These are phyloP conservation scores for Chlorella vulgaris DNA, from an alignment of 139 green algal species.

Conservation along the genomic window DNA sequence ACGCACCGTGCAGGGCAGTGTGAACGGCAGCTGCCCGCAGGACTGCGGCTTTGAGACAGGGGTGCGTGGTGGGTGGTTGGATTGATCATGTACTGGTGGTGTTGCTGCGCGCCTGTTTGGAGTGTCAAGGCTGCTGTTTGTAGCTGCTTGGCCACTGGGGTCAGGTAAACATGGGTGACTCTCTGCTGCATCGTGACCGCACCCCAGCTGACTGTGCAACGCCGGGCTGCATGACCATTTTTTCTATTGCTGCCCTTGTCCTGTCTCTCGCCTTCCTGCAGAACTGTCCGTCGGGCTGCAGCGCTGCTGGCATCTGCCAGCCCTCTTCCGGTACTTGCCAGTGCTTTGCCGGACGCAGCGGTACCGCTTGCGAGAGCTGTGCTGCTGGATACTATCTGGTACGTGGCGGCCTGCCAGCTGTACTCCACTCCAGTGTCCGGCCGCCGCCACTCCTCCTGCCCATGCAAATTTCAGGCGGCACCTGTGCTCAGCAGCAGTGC, in stretches of 20 bases:
- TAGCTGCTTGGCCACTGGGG: too few species aligned
- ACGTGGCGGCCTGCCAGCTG: background rate
- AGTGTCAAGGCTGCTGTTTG: too few species aligned
- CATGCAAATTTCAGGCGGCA: background rate
- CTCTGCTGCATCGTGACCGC: too few species aligned
- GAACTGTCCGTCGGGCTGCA: slow-evolving; percentile 42
- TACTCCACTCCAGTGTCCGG: background rate
- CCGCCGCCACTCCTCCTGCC: background rate
- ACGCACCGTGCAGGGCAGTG: slow-evolving; percentile 30
- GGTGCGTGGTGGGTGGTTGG: background rate
- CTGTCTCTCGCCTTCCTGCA: slow-evolving; percentile 7
- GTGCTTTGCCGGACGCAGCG: slow-evolving; percentile 48
- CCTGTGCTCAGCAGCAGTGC: too few species aligned
- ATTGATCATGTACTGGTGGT: background rate
- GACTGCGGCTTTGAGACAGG: slow-evolving; percentile 54
- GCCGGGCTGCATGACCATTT: too few species aligned
- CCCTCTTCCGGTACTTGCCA: slow-evolving; percentile 45
- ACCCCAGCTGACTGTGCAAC: too few species aligned
- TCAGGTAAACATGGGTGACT: too few species aligned
- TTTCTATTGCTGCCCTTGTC: too few species aligned
- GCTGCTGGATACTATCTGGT: slow-evolving; percentile 39
- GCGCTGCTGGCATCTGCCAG: slow-evolving; percentile 24
- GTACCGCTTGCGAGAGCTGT: slow-evolving; percentile 42
- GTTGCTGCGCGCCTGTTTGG: too few species aligned
- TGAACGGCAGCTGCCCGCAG: slow-evolving; percentile 48